A percentile compares a stretch with the other conserved stretches of the same genome.
These are phyloP conservation scores for Furcasterigmium furcatum DNA, from an alignment of 2,329 filamentous ascomycete genomes.

Conservation along the genomic window DNA sequence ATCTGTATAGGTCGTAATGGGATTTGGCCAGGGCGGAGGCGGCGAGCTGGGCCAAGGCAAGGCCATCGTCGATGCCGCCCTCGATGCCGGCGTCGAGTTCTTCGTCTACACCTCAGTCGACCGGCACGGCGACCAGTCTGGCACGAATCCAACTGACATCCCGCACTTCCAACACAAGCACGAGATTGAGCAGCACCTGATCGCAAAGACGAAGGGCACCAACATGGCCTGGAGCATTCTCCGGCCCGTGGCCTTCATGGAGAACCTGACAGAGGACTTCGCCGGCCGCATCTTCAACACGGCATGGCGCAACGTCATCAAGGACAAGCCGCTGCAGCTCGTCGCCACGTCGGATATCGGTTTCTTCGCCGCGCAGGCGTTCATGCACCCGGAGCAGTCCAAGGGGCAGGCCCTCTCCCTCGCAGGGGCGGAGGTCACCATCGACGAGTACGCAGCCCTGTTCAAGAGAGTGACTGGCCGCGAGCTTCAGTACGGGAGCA, in stretches of 20 bases:
- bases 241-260: conserved; percentile 36
- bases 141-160: conserved; percentile 48
- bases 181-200: conserved; percentile 57
- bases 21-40: conserved; percentile 24
- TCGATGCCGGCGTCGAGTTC: conserved; percentile 50
- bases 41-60: conserved; percentile 52
- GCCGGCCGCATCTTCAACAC: conserved; percentile 25
- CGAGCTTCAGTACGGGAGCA: conserved; percentile 22
- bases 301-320: conserved; percentile 23
- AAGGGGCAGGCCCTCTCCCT: conserved; percentile 27
- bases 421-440: conserved; percentile 36
- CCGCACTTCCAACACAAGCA: conserved; percentile 61
- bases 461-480: conserved; percentile 26
- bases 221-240: conserved; percentile 32
- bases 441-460: conserved; percentile 21
- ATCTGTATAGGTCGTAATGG: conserved; percentile 10
- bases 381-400: conserved; percentile 26
- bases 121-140: conserved; percentile 49
- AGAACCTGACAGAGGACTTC: conserved; percentile 29
- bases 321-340: conserved; percentile 28
- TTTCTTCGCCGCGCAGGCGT: conserved; percentile 30
- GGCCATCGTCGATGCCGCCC: conserved; percentile 48
- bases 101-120: conserved; percentile 63
- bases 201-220: conserved; percentile 29
- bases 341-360: conserved; percentile 33